These are phyloP conservation scores for Podila epigama DNA, from an alignment of 192 early-diverging fungal species.

Conservation along the genomic window DNA sequence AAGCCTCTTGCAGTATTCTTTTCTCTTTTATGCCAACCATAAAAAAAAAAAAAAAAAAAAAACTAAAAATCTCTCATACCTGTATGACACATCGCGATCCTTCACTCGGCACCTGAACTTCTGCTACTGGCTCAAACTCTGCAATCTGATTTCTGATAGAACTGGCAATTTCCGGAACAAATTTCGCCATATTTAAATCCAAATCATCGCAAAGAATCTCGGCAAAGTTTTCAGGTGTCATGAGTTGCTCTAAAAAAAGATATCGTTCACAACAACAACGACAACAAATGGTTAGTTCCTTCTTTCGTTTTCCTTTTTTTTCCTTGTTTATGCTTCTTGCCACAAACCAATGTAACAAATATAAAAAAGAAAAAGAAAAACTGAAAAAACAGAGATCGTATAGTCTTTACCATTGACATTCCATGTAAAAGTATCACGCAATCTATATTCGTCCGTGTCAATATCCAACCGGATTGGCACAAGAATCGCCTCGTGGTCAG, in stretches of 20 bases:
- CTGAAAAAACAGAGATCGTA: neutral
- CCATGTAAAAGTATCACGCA: conserved; percentile 93
- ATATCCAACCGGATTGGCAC: conserved; percentile 93
- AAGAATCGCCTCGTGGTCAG: conserved; percentile 74
- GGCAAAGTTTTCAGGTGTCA: conserved; percentile 87
- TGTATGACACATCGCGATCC: conserved; percentile 57
- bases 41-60: neutral
- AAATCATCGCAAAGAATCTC: conserved; percentile 84
- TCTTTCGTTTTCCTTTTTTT: too few relatives aligned
- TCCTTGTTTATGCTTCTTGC: too few relatives aligned
- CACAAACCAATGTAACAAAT: too few relatives aligned
- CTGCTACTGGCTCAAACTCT: conserved; percentile 62
- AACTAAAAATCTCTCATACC: conserved; percentile 46
- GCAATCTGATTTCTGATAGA: conserved; percentile 66
- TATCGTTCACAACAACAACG: too few relatives aligned
- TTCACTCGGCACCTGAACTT: conserved; percentile 53
- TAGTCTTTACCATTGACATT: conserved; percentile 77
- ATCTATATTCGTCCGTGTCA: conserved; percentile 84
- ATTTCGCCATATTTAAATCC: conserved; percentile 60
- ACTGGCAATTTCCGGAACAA: conserved; percentile 60
- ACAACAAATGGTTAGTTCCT: too few relatives aligned
- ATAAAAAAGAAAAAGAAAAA: neutral
- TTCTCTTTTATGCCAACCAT: too few relatives aligned
- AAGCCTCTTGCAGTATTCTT: too few relatives aligned
- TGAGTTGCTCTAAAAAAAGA: conserved; percentile 64